Evolutionary conservation across 2,329 filamentous ascomycete species (phyloP).

Genomic region (Phaeosphaeriaceae sp.): DNA sequence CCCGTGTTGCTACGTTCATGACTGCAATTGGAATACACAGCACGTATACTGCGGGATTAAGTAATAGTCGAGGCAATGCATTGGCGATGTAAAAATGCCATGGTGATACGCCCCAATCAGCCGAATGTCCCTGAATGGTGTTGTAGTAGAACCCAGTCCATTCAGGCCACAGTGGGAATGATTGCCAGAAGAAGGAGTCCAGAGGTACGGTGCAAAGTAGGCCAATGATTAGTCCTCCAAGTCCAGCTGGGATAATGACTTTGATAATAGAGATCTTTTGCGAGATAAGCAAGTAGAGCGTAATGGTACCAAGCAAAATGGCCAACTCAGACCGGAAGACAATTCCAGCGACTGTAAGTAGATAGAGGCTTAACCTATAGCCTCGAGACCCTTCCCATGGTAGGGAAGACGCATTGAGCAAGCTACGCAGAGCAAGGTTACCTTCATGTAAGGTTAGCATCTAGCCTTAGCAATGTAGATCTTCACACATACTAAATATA

Average conservation of each 20-base stretch:
- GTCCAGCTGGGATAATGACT: constrained; percentile 70
- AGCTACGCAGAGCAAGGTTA: constrained; percentile 65
- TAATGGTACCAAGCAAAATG: constrained; percentile 74
- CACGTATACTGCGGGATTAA: constrained; percentile 74
- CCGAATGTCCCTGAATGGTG: constrained; percentile 79
- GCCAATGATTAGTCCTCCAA: constrained; percentile 69
- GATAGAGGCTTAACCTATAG: constrained; percentile 69
- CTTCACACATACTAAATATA: constrained; percentile 77
- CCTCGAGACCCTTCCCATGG: constrained; percentile 52
- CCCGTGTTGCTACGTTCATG: constrained; percentile 54
- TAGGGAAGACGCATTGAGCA: constrained; percentile 56
- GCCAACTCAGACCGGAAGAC: constrained; percentile 92
- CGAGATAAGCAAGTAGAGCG: constrained; percentile 67
- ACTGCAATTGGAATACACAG: constrained; percentile 59
- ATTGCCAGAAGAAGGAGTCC: constrained; percentile 94
- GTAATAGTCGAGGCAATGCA: constrained; percentile 78
- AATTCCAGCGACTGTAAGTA: constrained; percentile 80
- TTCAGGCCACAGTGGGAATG: constrained; percentile 81
- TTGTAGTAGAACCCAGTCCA: constrained; percentile 90
- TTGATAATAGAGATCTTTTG: constrained; percentile 60
- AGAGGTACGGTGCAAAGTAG: constrained; percentile 73
- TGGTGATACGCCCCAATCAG: constrained; percentile 85
- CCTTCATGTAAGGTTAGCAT: constrained; percentile 53
- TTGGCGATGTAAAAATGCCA: constrained; percentile 87
- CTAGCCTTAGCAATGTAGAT: constrained; percentile 35